Percentiles rank a stretch among this genome's conserved stretches.
Evolutionary conservation across 176 grass and related monocot species (phyloP).

Genomic region (Pharus latifolius): DNA sequence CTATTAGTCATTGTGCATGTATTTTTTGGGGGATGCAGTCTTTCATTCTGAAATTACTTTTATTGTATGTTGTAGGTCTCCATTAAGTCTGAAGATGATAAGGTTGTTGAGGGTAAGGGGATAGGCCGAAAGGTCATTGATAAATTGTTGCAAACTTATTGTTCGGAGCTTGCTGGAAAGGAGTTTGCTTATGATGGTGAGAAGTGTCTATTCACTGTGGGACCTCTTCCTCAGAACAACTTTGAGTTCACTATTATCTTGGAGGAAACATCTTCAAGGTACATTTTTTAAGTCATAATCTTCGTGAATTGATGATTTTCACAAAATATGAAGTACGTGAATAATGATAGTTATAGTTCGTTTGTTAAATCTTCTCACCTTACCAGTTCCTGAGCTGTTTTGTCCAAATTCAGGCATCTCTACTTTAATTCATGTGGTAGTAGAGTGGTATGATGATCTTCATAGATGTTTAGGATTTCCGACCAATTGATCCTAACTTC

Average conservation of each 20-base stretch:
- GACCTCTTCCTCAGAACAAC: constrained; percentile 70
- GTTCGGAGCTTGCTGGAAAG: constrained; percentile 73
- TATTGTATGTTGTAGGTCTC: constrained; percentile 36
- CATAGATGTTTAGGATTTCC: too few species aligned
- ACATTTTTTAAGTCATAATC: not conserved
- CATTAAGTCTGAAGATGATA: constrained; percentile 70
- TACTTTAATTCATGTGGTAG: not conserved
- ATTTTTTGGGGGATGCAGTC: not conserved
- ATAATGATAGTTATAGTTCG: not conserved
- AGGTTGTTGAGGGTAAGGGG: constrained; percentile 51
- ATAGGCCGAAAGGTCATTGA: constrained; percentile 62
- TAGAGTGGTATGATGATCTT: not conserved
- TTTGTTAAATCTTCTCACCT: not conserved
- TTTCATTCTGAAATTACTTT: constrained; percentile 6
- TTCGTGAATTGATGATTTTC: not conserved
- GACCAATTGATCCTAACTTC: not conserved
- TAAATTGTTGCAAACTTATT: constrained; percentile 66
- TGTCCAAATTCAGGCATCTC: not conserved
- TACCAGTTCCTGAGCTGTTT: not conserved
- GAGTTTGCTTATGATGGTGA: constrained; percentile 88
- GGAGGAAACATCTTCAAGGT: constrained; percentile 72
- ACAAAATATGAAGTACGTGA: not conserved
- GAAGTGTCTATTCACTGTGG: constrained; percentile 81
- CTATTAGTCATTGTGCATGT: not conserved
- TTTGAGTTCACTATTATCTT: constrained; percentile 75